Evolutionary conservation across 768 basidiomycete genomes (phyloP).

Genomic region (Lentinula guzmanii): DNA sequence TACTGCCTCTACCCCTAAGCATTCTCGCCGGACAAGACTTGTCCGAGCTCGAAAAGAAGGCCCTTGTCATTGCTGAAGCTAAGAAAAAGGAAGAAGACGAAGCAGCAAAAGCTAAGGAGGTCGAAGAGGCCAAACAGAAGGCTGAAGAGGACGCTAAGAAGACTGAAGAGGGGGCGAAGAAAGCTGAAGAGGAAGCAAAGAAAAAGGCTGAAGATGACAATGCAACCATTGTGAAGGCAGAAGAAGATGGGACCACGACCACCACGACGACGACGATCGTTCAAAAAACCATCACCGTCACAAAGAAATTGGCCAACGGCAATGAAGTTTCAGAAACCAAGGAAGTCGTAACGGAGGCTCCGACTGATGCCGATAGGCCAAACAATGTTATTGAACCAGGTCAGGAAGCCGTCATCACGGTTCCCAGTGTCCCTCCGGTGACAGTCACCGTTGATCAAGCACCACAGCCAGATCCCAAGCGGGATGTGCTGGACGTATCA

Average conservation of each 20-base stretch:
- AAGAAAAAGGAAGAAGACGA: constrained; percentile 9
- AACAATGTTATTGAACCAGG: background rate
- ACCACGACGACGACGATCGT: background rate
- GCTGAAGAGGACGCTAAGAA: constrained; percentile 1
- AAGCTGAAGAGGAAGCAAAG: background rate
- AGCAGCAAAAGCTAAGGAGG: background rate
- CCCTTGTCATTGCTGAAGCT: constrained; percentile 5
- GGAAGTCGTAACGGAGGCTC: background rate
- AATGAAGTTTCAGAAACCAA: background rate
- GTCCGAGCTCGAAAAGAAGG: constrained; percentile 12
- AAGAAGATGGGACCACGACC: background rate
- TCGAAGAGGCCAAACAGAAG: constrained; percentile 5
- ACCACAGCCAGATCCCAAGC: background rate
- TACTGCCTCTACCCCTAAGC: constrained; percentile 11
- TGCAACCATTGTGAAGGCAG: background rate
- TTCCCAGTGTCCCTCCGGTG: background rate
- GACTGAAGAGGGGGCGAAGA: background rate
- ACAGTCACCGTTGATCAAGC: background rate
- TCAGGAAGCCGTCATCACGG: background rate
- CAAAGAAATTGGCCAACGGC: background rate
- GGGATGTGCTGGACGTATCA: background rate
- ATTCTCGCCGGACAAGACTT: constrained; percentile 13
- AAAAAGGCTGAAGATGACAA: background rate
- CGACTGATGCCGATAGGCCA: too few species aligned
- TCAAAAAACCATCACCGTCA: background rate